Conservation (phyloP, 768 basidiomycete genomes). For the Phanerodontia chrysosporium region DNA sequence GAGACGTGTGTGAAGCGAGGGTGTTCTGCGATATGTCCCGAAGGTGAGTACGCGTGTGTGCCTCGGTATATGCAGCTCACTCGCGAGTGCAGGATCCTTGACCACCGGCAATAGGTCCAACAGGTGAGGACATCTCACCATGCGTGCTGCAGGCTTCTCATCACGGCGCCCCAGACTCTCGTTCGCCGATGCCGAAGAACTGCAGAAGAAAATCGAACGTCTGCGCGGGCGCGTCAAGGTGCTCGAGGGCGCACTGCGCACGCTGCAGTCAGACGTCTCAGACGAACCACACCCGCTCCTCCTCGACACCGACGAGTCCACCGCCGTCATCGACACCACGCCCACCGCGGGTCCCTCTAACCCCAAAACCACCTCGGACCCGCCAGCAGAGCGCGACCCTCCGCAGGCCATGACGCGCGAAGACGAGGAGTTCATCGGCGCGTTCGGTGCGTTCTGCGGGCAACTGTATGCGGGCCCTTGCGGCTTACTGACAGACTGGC, state of each 20-base stretch:
- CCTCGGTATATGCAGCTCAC: neutral
- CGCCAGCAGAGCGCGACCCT: neutral
- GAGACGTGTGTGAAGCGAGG: constrained; percentile 75
- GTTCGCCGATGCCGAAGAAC: constrained; percentile 65
- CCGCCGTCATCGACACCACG: neutral
- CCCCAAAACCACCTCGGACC: neutral
- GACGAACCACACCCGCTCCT: constrained; percentile 50
- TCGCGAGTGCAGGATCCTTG: constrained; percentile 38
- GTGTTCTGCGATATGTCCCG: constrained; percentile 73
- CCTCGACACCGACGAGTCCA: constrained; percentile 14
- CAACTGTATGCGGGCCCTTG: neutral
- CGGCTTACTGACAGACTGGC: neutral
- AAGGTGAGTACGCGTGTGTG: constrained; percentile 40
- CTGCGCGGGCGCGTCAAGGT: constrained; percentile 53
- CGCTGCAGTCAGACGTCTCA: constrained; percentile 43
- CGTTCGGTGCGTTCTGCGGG: constrained; percentile 36
- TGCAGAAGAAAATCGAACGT: constrained; percentile 60
- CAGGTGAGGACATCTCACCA: constrained; percentile 30
- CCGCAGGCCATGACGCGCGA: constrained; percentile 14
- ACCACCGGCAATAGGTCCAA: constrained; percentile 56
- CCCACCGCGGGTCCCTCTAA: neutral
- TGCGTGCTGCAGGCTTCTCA: neutral
- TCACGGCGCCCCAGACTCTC: constrained; percentile 38
- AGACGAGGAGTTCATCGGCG: constrained; percentile 47
- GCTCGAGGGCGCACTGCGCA: constrained; percentile 55